Percentiles rank a stretch among this genome's conserved stretches.
Conservation (phyloP, 2,329 filamentous ascomycete genomes). For the Neopestalotiopsis rosae region DNA sequence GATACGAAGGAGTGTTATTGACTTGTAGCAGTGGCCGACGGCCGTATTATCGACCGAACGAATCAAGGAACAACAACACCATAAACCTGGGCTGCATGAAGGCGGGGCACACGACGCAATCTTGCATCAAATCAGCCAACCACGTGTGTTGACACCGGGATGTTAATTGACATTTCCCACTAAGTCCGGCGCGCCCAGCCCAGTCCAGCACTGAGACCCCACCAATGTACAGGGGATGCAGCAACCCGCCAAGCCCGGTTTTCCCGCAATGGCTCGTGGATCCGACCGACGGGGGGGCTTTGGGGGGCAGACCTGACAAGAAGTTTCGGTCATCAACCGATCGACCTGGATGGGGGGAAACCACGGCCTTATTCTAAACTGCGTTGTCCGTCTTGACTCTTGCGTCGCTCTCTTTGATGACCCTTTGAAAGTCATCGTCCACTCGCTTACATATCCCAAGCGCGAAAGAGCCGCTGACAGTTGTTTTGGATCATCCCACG, state of each 20-base stretch:
- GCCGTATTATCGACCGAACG: neutral
- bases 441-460: neutral
- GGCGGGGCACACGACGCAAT: constrained; percentile 8
- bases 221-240: neutral
- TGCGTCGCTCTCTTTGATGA: neutral
- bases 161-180: neutral
- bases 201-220: neutral
- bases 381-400: neutral
- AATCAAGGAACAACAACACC: neutral
- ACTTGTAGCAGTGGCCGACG: neutral
- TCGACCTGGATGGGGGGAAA: neutral
- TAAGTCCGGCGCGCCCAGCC: neutral
- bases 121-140: constrained; percentile 11
- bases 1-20: too few species aligned
- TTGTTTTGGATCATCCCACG: neutral
- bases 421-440: constrained; percentile 3
- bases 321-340: neutral
- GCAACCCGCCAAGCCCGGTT: neutral
- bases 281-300: neutral
- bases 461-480: neutral
- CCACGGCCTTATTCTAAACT: too few species aligned
- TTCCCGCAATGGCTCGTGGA: neutral
- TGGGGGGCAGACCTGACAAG: neutral
- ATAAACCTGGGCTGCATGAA: neutral
- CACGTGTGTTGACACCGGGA: constrained; percentile 11